Evolutionary conservation across 1,284 basidiomycete genomes (phyloP).

Genomic region (Cutaneotrichosporon cutaneum): DNA sequence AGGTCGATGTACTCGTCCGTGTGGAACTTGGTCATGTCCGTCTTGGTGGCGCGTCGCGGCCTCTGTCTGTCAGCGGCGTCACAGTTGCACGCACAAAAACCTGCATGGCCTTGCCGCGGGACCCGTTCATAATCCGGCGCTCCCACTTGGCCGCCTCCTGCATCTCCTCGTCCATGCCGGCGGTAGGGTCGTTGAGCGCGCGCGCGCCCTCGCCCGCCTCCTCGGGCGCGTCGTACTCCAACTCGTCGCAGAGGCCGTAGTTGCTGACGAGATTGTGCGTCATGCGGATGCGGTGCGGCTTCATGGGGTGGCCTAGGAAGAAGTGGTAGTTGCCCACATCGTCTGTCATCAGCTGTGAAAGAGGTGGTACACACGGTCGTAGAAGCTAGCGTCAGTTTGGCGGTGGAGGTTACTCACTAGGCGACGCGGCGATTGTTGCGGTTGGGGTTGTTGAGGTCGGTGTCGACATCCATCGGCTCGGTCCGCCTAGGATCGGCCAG

Average conservation of each 20-base stretch:
- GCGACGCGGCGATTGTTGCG: conserved; percentile 25
- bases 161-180: conserved; percentile 23
- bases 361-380: conserved; percentile 32
- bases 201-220: conserved; percentile 32
- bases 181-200: conserved; percentile 30
- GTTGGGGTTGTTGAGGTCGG: conserved; percentile 27
- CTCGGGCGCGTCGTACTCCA: conserved; percentile 32
- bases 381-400: conserved; percentile 28
- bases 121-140: conserved; percentile 35
- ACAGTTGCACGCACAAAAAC: conserved; percentile 67
- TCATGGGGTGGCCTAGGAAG: conserved; percentile 88
- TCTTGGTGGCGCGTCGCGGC: conserved; percentile 74
- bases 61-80: conserved; percentile 56
- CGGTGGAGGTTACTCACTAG: conserved; percentile 22
- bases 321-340: conserved; percentile 63
- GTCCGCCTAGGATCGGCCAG: conserved; percentile 20
- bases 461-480: conserved; percentile 21
- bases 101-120: conserved; percentile 66
- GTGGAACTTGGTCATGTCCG: conserved; percentile 88
- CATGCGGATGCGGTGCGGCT: conserved; percentile 88
- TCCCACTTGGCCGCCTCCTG: conserved; percentile 34
- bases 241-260: conserved; percentile 66
- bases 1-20: conserved; percentile 98
- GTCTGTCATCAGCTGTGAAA: conserved; percentile 19
- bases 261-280: conserved; percentile 88